These are phyloP conservation scores for Globisporangium cylindrosporum DNA, from an alignment of 352 stramenopile species.

Conservation along the genomic window DNA sequence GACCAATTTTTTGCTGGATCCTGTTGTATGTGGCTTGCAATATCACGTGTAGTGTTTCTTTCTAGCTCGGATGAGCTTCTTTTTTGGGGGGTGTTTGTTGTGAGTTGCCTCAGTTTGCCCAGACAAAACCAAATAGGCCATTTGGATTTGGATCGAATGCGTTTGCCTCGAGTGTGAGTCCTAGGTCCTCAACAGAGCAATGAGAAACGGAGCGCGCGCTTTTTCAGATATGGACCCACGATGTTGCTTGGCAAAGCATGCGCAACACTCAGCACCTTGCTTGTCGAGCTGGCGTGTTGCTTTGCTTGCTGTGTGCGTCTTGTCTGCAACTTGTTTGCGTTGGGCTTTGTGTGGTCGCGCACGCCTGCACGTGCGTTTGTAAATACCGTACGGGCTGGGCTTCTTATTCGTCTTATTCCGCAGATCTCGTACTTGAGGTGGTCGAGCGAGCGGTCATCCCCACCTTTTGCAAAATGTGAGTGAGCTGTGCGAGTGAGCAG, in stretches of 20 bases:
- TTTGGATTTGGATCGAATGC: too few species aligned
- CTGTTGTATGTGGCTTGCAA: background rate
- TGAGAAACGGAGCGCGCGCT: background rate
- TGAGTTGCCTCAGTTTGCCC: background rate
- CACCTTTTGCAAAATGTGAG: background rate
- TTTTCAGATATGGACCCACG: background rate
- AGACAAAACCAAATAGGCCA: too few species aligned
- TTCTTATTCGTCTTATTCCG: conserved; percentile 16
- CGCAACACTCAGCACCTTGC: background rate
- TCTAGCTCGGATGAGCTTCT: background rate
- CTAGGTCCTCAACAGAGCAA: background rate
- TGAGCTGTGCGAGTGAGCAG: conserved; percentile 1
- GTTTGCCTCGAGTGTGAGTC: too few species aligned
- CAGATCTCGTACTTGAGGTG: conserved; percentile 1
- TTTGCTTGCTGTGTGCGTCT: background rate
- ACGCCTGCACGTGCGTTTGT: background rate
- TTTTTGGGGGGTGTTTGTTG: background rate
- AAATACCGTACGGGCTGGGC: background rate
- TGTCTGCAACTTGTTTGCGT: background rate
- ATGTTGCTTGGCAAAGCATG: background rate
- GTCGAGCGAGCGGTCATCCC: background rate
- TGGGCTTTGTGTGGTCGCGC: background rate
- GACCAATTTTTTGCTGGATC: background rate
- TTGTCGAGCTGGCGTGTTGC: too few species aligned
- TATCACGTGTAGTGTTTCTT: too few species aligned